A percentile compares a stretch with the other conserved stretches of the same genome.
Conservation (phyloP, 2,329 filamentous ascomycete genomes). For the Fusarium poae region DNA sequence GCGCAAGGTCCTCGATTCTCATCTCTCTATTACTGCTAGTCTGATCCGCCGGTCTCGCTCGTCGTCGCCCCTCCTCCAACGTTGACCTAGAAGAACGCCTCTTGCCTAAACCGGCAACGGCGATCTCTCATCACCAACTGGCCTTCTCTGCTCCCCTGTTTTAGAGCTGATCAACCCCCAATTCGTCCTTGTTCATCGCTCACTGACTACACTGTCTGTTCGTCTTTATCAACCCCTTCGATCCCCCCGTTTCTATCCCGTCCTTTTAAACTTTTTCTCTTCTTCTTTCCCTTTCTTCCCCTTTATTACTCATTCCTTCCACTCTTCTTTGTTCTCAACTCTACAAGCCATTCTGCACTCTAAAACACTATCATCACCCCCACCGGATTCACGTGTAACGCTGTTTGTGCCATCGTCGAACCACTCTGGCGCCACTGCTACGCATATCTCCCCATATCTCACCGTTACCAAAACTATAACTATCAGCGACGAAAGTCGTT, state of each 20-base stretch:
- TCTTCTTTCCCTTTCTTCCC: constrained; percentile 11
- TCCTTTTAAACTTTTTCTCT: constrained; percentile 27
- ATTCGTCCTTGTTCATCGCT: constrained; percentile 37
- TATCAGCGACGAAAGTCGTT: constrained; percentile 42
- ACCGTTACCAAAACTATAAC: constrained; percentile 48
- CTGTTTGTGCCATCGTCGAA: constrained; percentile 46
- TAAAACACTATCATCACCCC: constrained; percentile 33
- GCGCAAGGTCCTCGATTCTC: background rate
- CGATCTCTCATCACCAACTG: constrained; percentile 45
- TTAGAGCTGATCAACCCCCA: constrained; percentile 49
- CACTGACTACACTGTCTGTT: constrained; percentile 24
- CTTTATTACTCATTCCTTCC: constrained; percentile 26
- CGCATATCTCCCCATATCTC: constrained; percentile 43
- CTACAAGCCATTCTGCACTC: constrained; percentile 26
- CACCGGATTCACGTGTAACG: constrained; percentile 47
- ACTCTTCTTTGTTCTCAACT: constrained; percentile 31
- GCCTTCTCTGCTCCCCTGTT: constrained; percentile 40
- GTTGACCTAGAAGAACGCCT: constrained; percentile 25
- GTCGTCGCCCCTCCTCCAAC: constrained; percentile 36
- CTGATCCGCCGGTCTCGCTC: constrained; percentile 41
- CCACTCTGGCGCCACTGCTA: constrained; percentile 47
- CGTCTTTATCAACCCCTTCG: constrained; percentile 46
- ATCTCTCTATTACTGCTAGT: constrained; percentile 5
- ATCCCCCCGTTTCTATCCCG: constrained; percentile 24
- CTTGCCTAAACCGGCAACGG: constrained; percentile 48